phyloP scores from a whole-genome alignment of 148 eudicot species.

The Diospyros kaki region DNA sequence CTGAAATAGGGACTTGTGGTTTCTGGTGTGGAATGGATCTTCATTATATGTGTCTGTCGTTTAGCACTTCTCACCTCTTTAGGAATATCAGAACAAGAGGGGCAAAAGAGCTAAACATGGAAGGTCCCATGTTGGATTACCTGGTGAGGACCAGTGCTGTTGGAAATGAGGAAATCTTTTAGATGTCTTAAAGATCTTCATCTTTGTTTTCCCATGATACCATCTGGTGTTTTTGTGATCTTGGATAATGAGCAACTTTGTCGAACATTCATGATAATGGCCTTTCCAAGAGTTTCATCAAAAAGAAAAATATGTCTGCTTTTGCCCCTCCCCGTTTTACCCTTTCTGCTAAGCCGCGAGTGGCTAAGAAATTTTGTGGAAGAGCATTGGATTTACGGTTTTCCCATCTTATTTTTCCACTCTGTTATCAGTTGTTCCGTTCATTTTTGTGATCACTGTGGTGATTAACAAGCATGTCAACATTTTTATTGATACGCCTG shows the following conservation, averaged over 20 bases:
- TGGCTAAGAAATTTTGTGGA: not conserved
- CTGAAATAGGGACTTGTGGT: conserved; percentile 21
- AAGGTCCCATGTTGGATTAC: conserved; percentile 4
- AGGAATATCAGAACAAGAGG: not conserved
- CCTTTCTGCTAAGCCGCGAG: too few species aligned
- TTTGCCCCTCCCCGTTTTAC: too few species aligned
- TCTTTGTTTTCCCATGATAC: not conserved
- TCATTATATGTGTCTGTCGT: conserved; percentile 4
- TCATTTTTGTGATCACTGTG: too few species aligned
- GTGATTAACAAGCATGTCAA: too few species aligned
- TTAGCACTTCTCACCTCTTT: conserved; percentile 4
- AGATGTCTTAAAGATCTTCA: not conserved
- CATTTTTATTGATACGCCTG: too few species aligned
- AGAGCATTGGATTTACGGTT: not conserved
- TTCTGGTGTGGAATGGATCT: conserved; percentile 22
- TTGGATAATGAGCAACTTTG: not conserved
- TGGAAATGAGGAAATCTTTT: not conserved
- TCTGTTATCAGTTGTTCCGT: not conserved
- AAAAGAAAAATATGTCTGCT: too few species aligned
- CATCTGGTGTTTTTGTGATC: not conserved
- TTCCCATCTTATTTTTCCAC: not conserved
- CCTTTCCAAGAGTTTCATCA: not conserved
- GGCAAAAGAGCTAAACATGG: not conserved
- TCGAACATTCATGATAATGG: not conserved
- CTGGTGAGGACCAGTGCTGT: not conserved